These are phyloP conservation scores for Candida glaebosa DNA, from an alignment of 805 yeast genomes.

Conservation along the genomic window DNA sequence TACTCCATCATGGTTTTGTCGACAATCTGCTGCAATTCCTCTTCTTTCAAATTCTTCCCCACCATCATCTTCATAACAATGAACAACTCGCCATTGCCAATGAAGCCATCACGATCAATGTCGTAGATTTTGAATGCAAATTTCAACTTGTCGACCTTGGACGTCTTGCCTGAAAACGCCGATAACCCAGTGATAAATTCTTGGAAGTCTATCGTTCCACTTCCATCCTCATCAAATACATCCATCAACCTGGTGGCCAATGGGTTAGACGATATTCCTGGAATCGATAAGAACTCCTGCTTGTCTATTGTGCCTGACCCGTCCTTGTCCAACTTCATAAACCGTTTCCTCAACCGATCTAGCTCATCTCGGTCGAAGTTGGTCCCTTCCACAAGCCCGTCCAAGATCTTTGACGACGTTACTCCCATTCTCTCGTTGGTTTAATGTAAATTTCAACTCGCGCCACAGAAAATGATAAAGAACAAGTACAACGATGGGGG, in stretches of 20 bases:
- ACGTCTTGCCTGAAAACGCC: slow-evolving; percentile 82
- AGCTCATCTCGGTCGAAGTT: slow-evolving; percentile 88
- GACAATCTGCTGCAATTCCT: slow-evolving; percentile 92
- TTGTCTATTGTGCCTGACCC: slow-evolving; percentile 89
- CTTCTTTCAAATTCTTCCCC: slow-evolving; percentile 81
- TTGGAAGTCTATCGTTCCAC: slow-evolving; percentile 92
- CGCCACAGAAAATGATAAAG: too few relatives aligned
- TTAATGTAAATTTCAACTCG: too few relatives aligned
- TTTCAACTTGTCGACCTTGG: slow-evolving; percentile 72
- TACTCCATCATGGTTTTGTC: slow-evolving; percentile 95
- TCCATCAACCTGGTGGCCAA: slow-evolving; percentile 87
- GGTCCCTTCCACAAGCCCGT: slow-evolving; percentile 74
- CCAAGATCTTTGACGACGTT: slow-evolving; percentile 58
- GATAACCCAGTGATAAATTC: slow-evolving; percentile 87
- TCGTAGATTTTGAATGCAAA: slow-evolving; percentile 95
- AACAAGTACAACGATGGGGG: too few relatives aligned
- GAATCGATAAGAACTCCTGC: slow-evolving; percentile 85
- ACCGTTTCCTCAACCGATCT: slow-evolving; percentile 84
- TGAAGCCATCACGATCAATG: slow-evolving; percentile 90
- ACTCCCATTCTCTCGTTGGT: too few relatives aligned
- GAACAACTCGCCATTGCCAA: slow-evolving; percentile 92
- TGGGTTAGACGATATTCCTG: slow-evolving; percentile 89
- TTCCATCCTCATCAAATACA: slow-evolving; percentile 88
- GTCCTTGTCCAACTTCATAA: slow-evolving; percentile 93
- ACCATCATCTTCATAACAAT: slow-evolving; percentile 96